These are phyloP conservation scores for Gossypium thurberi DNA, from an alignment of 345 rosid genomes.

Conservation along the genomic window DNA sequence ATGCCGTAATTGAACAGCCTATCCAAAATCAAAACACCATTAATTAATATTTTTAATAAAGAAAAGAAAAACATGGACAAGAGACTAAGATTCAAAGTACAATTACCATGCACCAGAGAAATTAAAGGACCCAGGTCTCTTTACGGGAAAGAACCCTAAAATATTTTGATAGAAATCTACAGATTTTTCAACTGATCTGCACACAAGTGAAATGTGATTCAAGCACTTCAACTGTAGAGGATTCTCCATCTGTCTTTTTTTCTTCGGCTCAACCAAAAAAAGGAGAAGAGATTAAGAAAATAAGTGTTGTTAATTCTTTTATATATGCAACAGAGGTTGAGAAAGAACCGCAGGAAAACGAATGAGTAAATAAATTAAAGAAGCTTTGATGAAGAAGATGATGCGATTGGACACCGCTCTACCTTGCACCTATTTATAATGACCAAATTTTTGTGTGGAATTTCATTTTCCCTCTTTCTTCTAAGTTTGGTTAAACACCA, in stretches of 20 bases:
- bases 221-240: constrained; percentile 59
- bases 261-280: constrained; percentile 1
- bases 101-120: constrained; percentile 76
- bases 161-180: constrained; percentile 56
- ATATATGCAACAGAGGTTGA: neutral
- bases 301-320: neutral
- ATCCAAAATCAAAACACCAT: constrained; percentile 3
- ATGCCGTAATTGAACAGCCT: constrained; percentile 72
- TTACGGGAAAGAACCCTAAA: constrained; percentile 63
- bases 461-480: neutral
- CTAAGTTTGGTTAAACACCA: neutral
- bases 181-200: constrained; percentile 59
- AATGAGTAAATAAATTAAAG: neutral
- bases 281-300: neutral
- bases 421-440: neutral
- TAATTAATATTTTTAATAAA: neutral
- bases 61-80: neutral
- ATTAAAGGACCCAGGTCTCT: constrained; percentile 58
- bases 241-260: constrained; percentile 29
- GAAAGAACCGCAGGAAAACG: neutral
- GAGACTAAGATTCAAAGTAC: neutral
- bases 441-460: neutral
- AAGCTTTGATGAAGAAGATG: neutral
- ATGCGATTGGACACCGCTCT: neutral
- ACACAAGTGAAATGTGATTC: constrained; percentile 64